Percentiles rank a stretch among this genome's conserved stretches.
Conservation (phyloP, 225 moss, liverwort and hornwort species). For the Straminergon stramineum region DNA sequence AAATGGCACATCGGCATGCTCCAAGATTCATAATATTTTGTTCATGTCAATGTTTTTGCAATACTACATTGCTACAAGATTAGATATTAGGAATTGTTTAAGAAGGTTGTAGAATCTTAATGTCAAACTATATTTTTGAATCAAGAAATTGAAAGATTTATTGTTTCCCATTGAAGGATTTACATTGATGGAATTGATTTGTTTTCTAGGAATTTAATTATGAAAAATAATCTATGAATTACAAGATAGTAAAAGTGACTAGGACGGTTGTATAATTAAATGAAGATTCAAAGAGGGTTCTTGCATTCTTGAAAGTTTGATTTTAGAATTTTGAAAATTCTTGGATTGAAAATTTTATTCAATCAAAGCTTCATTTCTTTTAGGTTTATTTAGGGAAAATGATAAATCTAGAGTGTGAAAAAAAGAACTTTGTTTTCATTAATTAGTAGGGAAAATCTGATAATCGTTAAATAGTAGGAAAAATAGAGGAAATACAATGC, state of each 20-base stretch:
- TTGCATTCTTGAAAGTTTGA: too few relatives aligned
- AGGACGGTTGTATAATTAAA: not conserved
- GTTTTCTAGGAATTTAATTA: not conserved
- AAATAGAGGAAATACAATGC: too few relatives aligned
- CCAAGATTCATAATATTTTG: too few relatives aligned
- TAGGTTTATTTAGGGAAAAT: not conserved
- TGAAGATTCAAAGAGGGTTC: not conserved
- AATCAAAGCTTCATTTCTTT: rapidly evolving
- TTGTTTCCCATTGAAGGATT: too few relatives aligned
- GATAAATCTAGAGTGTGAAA: too few relatives aligned
- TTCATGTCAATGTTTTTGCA: too few relatives aligned
- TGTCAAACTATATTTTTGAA: not conserved
- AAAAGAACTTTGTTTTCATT: too few relatives aligned
- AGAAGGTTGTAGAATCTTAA: not conserved
- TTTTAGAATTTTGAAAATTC: not conserved
- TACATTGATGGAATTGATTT: not conserved
- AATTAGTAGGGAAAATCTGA: too few relatives aligned
- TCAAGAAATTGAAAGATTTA: not conserved
- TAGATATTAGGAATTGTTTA: not conserved
- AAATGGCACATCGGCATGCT: too few relatives aligned
- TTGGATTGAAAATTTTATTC: not conserved
- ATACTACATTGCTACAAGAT: not conserved
- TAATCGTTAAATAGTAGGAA: too few relatives aligned
- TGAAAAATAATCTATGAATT: not conserved
- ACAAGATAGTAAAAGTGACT: not conserved